These are phyloP conservation scores for Sutorius australiensis DNA, from an alignment of 768 basidiomycete species.

Conservation along the genomic window DNA sequence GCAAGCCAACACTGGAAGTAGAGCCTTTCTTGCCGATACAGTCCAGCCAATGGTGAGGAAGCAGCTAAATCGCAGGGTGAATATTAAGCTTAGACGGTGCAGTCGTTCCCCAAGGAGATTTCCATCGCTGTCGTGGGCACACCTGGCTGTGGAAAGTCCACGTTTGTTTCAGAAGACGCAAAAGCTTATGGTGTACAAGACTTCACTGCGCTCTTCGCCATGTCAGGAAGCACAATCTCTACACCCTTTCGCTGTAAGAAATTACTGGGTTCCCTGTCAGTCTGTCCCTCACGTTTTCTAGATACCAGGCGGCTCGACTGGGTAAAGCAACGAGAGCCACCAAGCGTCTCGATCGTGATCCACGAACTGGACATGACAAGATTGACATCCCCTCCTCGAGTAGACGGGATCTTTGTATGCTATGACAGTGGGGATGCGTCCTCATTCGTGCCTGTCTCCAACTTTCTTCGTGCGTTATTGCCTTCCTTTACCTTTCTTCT, in stretches of 20 bases:
- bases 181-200: constrained; percentile 55
- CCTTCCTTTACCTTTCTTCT: constrained; percentile 1
- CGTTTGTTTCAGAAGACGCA: constrained; percentile 73
- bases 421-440: constrained; percentile 66
- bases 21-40: constrained; percentile 17
- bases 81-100: constrained; percentile 6
- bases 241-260: constrained; percentile 41
- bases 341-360: constrained; percentile 46
- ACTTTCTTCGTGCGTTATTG: constrained; percentile 61
- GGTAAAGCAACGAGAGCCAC: constrained; percentile 39
- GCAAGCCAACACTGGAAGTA: constrained; percentile 29
- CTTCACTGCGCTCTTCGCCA: constrained; percentile 31
- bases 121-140: constrained; percentile 79
- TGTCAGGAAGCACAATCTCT: constrained; percentile 32
- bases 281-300: constrained; percentile 27
- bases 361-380: constrained; percentile 54
- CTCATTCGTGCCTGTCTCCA: constrained; percentile 65
- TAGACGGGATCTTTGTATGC: constrained; percentile 82
- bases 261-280: not conserved
- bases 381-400: constrained; percentile 52
- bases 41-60: constrained; percentile 24
- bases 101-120: constrained; percentile 36
- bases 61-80: not conserved
- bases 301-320: constrained; percentile 31
- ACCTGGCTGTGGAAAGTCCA: constrained; percentile 79